phyloP scores from a whole-genome alignment of 1,284 basidiomycete species.

The Pseudozyma hubeiensis region DNA sequence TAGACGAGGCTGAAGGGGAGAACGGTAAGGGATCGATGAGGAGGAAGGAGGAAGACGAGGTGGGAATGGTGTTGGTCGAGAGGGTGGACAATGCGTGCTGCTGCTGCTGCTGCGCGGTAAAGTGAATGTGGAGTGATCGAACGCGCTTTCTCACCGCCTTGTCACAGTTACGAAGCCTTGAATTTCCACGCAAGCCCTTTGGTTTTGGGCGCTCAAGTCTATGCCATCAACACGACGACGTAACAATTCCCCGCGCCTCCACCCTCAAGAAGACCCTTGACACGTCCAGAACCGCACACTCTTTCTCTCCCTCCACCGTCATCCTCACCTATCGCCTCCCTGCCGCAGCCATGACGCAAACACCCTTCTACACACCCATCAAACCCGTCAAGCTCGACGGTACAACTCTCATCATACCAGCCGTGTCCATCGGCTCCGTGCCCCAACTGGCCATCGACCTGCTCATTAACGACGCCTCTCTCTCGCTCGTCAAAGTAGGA shows the following conservation, averaged over 20 bases:
- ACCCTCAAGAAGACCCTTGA: conserved; percentile 3
- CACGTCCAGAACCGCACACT: conserved; percentile 2
- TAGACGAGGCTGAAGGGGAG: not conserved
- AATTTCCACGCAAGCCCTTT: conserved; percentile 7
- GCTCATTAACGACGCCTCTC: conserved; percentile 39
- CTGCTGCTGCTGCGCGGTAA: not conserved
- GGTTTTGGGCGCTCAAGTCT: not conserved
- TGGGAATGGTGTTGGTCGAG: not conserved
- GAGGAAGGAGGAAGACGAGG: not conserved
- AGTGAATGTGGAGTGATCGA: conserved; percentile 48
- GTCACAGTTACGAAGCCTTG: conserved; percentile 8
- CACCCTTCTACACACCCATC: conserved; percentile 29
- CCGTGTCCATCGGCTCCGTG: conserved; percentile 59
- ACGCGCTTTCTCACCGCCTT: not conserved
- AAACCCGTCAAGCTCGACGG: conserved; percentile 15
- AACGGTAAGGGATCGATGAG: not conserved
- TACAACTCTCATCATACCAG: conserved; percentile 55
- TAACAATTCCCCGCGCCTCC: not conserved
- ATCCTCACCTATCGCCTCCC: not conserved
- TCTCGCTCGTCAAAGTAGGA: conserved; percentile 45
- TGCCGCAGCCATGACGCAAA: conserved; percentile 8
- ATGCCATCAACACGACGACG: too few relatives aligned
- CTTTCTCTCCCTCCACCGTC: conserved; percentile 12
- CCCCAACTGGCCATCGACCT: conserved; percentile 61
- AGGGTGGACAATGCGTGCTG: conserved; percentile 4